Conservation (phyloP, 257 asterid species). For the Salvia hispanica region DNA sequence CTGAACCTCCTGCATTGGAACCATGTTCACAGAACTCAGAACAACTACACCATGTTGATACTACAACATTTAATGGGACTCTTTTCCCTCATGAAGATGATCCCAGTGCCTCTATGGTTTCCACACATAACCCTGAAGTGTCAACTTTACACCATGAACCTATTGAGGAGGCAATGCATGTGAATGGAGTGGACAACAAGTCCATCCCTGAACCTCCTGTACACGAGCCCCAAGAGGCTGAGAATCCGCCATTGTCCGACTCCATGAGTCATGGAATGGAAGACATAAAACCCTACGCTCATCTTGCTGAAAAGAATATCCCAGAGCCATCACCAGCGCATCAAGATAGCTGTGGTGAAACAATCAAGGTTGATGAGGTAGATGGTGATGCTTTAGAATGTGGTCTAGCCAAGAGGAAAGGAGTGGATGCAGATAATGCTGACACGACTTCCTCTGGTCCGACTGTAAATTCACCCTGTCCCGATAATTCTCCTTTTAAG, state of each 20-base stretch:
- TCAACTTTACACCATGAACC: constrained; percentile 27
- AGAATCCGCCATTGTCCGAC: constrained; percentile 5
- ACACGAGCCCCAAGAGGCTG: constrained; percentile 27
- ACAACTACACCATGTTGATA: constrained; percentile 28
- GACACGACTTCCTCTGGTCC: constrained; percentile 16
- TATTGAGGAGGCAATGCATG: constrained; percentile 31
- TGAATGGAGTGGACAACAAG: constrained; percentile 17
- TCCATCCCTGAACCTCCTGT: constrained; percentile 25
- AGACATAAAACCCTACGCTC: constrained; percentile 27
- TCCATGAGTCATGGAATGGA: constrained; percentile 26
- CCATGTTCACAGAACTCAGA: constrained; percentile 30
- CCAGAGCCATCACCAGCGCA: constrained; percentile 29
- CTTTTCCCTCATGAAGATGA: constrained; percentile 20
- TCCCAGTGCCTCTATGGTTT: constrained; percentile 23
- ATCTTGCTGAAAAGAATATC: constrained; percentile 24
- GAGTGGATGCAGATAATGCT: constrained; percentile 22
- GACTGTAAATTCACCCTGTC: constrained; percentile 24
- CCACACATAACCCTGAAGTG: constrained; percentile 21
- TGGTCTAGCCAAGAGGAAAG: constrained; percentile 42
- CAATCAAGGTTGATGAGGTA: constrained; percentile 25
- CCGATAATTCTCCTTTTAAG: constrained; percentile 23
- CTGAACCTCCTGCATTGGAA: constrained; percentile 36
- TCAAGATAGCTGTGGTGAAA: constrained; percentile 32
- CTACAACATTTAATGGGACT: constrained; percentile 23
- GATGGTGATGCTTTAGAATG: constrained; percentile 23